These are phyloP conservation scores for sweet orange (Citrus sinensis) DNA, from an alignment of 345 rosid genomes.

Conservation along the genomic window DNA sequence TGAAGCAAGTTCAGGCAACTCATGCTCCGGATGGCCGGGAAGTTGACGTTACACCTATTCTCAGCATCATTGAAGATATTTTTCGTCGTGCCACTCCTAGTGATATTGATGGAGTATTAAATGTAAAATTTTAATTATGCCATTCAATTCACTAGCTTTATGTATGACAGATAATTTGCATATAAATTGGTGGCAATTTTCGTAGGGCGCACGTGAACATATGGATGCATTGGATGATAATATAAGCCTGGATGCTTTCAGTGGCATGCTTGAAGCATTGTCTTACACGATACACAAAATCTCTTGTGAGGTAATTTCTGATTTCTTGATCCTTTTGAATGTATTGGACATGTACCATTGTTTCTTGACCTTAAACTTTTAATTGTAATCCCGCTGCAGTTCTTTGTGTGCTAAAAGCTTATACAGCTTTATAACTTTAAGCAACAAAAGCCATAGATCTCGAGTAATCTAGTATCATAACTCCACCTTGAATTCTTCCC, in stretches of 20 bases:
- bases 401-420: neutral
- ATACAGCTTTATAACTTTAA: neutral
- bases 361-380: neutral
- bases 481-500: too few species aligned
- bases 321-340: neutral
- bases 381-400: neutral
- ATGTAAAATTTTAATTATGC: conserved; percentile 16
- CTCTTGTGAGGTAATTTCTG: conserved; percentile 38
- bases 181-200: neutral
- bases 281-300: conserved; percentile 31
- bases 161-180: neutral
- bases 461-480: neutral
- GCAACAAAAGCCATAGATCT: neutral
- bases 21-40: conserved; percentile 48
- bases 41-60: conserved; percentile 35
- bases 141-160: neutral
- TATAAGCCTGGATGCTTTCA: conserved; percentile 8
- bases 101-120: conserved; percentile 23
- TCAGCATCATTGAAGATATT: conserved; percentile 32
- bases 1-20: conserved; percentile 43
- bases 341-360: neutral
- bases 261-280: conserved; percentile 33
- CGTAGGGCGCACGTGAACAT: conserved; percentile 23
- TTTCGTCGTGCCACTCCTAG: conserved; percentile 31
- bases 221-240: conserved; percentile 19